Base-by-base conservation (phyloP, 495 filamentous ascomycete species). In the Ascodesmis nigricans region DNA sequence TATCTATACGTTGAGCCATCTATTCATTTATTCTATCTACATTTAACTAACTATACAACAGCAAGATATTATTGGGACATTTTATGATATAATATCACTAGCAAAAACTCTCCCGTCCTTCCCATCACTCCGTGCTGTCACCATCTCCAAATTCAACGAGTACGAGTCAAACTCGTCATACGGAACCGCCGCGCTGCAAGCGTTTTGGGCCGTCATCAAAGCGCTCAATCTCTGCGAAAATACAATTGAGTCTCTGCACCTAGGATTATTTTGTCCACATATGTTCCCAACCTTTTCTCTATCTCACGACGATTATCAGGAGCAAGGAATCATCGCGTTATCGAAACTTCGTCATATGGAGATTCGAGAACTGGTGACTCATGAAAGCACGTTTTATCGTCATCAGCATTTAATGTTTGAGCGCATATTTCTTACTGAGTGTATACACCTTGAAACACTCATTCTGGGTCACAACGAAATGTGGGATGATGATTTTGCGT, bases 11-110 rank as follows among this genome's bases (percentile, higher is more conserved):
- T 11, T 31, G 11, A 18, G 17, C 17, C 13, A 6, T 8, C 15
- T 31, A 10, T 16, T 18, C n/a, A 14, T 18, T 7, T n/a, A 3
- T n/a, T 31, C 17, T 11, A 16, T 19, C 1, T 18, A 16, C 5
- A 9, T 2, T 6, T 10, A 31, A n/a, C 23, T 15, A 8, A 29
- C 35, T 8, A 17, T 45, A 19, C 41, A 35, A 8, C 42, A 46
- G 22, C 27, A 45, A 9, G 43, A 46, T 40, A 36, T 46, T 23
- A 28, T 46, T 5, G 43, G 43, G 32, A 46, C 43, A 9, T 46
- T 46, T 28, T 46, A 46, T 32, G 43, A 46, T 33, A 40, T 46
- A 14, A 34, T 46, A 8, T 46, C 43, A 5, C 43, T 46, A 23
- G 36, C 35, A 9, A 46, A 40, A 35, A 37, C 43, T 1, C 18